These are phyloP conservation scores for Arachis monticola DNA, from an alignment of 331 rosid species.

Conservation along the genomic window DNA sequence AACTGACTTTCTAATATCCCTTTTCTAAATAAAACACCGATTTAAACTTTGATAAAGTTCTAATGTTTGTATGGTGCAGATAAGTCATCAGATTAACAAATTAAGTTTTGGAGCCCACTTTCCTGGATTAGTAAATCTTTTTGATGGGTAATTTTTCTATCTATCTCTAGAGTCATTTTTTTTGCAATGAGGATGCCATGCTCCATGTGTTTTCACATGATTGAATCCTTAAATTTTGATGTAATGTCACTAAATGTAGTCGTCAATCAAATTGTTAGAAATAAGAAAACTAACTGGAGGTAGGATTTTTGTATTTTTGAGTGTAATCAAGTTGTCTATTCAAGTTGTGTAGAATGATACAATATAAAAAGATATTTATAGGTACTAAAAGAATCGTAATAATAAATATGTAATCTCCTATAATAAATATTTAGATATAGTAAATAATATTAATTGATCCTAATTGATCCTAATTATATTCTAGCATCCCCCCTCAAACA, in stretches of 20 bases:
- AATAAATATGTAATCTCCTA: too few species aligned
- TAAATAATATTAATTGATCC: too few species aligned
- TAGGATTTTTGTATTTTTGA: too few species aligned
- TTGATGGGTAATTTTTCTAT: slow-evolving; percentile 77
- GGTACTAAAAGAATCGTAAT: too few species aligned
- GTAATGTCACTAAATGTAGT: slow-evolving; percentile 18
- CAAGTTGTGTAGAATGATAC: too few species aligned
- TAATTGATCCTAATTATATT: too few species aligned
- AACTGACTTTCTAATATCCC: slow-evolving; percentile 16
- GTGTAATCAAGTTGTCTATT: too few species aligned
- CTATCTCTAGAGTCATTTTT: slow-evolving; percentile 30
- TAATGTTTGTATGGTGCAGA: slow-evolving; percentile 61
- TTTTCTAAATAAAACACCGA: slow-evolving; percentile 11
- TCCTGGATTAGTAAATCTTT: slow-evolving; percentile 88
- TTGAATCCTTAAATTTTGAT: slow-evolving; percentile 25
- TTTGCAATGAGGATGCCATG: slow-evolving; percentile 22
- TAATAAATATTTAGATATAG: too few species aligned
- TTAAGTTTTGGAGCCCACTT: slow-evolving; percentile 78
- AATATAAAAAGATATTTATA: too few species aligned
- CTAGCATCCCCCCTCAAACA: too few species aligned
- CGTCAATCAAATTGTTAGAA: background rate
- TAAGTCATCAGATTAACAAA: slow-evolving; percentile 80
- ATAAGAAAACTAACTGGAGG: too few species aligned
- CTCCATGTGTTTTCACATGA: background rate
- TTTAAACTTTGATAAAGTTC: slow-evolving; percentile 2